Evolutionary conservation across 768 basidiomycete species (phyloP).

Genomic region (Suillus subluteus): DNA sequence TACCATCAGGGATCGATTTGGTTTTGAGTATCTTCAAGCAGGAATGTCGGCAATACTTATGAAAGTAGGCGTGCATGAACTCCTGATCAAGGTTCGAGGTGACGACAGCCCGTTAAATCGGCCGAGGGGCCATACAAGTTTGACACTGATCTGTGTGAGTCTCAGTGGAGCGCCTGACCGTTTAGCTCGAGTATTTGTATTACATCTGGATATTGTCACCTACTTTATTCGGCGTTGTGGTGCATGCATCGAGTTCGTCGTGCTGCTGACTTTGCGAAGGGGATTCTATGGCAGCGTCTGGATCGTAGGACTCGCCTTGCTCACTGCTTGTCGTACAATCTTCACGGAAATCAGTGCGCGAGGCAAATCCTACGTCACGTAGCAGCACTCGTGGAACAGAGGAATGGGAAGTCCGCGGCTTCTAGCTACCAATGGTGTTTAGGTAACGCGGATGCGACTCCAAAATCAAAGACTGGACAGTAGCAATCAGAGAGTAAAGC

Average conservation of each 20-base stretch:
- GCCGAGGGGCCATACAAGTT: not conserved
- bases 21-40: not conserved
- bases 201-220: not conserved
- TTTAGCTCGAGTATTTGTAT: not conserved
- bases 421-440: not conserved
- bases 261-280: not conserved
- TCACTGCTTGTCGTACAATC: not conserved
- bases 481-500: not conserved
- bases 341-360: not conserved
- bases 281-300: not conserved
- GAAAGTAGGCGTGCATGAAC: not conserved
- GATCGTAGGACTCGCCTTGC: not conserved
- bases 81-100: not conserved
- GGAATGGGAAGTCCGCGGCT: not conserved
- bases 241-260: not conserved
- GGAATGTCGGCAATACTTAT: not conserved
- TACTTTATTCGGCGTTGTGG: not conserved
- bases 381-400: not conserved
- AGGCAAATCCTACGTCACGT: not conserved
- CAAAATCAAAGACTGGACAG: not conserved
- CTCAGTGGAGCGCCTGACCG: not conserved
- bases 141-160: not conserved
- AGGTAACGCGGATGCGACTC: not conserved
- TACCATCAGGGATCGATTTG: not conserved
- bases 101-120: not conserved